These are phyloP conservation scores for Prinsepia uniflora DNA, from an alignment of 306 rosid genomes.

Conservation along the genomic window DNA sequence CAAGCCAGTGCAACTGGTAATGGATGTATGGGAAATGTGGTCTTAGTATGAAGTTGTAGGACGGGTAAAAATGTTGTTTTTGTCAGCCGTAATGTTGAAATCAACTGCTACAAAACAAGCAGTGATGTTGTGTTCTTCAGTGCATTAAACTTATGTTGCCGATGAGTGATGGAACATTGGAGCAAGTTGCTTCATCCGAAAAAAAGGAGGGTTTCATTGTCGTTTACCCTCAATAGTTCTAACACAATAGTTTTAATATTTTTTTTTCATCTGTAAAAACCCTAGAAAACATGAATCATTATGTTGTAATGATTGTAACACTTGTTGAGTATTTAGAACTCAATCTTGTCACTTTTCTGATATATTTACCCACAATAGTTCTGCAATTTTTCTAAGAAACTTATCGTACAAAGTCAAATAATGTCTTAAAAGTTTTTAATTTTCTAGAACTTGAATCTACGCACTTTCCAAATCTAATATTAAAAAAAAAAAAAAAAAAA, in stretches of 20 bases:
- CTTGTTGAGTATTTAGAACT: not conserved
- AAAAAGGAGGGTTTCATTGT: not conserved
- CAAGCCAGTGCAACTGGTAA: not conserved
- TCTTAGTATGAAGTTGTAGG: not conserved
- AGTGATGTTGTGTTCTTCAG: not conserved
- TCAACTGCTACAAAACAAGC: not conserved
- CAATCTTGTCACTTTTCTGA: not conserved
- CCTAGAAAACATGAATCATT: not conserved
- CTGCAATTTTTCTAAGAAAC: not conserved
- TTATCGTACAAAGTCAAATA: too few relatives aligned
- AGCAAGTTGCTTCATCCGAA: too few relatives aligned
- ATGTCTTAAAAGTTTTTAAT: not conserved
- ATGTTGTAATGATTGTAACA: not conserved
- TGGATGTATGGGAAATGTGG: not conserved
- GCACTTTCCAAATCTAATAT: too few relatives aligned
- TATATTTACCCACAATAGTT: not conserved
- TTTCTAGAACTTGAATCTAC: too few relatives aligned
- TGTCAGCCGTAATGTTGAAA: not conserved
- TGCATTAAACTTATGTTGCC: not conserved
- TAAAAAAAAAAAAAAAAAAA: too few relatives aligned
- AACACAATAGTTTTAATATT: too few relatives aligned
- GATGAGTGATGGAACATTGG: too few relatives aligned
- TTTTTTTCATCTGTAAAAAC: not conserved
- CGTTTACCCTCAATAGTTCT: too few relatives aligned
- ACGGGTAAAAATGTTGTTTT: not conserved